Base-by-base conservation (phyloP, 2,329 filamentous ascomycete genomes). In the Pseudopithomyces maydicus region DNA sequence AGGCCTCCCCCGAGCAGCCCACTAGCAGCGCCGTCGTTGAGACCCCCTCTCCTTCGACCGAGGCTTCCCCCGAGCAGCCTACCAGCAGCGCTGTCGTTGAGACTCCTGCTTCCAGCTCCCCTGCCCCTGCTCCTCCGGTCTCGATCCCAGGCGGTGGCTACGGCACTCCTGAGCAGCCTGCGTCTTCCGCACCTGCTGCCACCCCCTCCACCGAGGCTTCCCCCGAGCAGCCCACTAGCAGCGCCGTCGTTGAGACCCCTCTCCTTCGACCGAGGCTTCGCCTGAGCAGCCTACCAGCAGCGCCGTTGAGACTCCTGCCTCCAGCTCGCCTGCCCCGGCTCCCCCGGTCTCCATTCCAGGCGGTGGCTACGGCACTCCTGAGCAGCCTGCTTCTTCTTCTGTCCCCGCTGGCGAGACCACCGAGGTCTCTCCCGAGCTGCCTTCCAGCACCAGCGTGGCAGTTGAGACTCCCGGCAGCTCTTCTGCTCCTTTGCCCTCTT, bases 1-100 rank as follows among this genome's bases (percentile, higher is more conserved):
- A 47, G 44, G 44, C 32, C 79, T 76, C 58, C 61, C 78, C 68
- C 78, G 79, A 77, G 75, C 79, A 19, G 17, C 41, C 47, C 8
- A 41, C 38, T 20, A 46, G 36, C 44, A 17, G 33, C 2, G 19
- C 19, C n/a, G 29, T 35, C 15, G 15, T 29, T 11, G 19, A 42
- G 39, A 20, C 8, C 26, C 29, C 23, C 5, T n/a, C 56, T 17
- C 32, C 52, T 54, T 75, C 73, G 52, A 73, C 79, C 57, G 44
- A 47, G 44, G 44, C 32, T 78, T 76, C 58, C 61, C 78, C 68
- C 78, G 79, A 77, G 75, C 79, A 19, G 17, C 41, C 47, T 4
- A 41, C 38, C 35, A 46, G 36, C 44, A 17, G 33, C 2, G 22
- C 20, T 12, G 29, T 35, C 11, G 55, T 55, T 54, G 59, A 60